Percentiles rank a stretch among this genome's conserved stretches.
Conservation (phyloP, 163 green algal genomes). For the Chloroidium sp. region DNA sequence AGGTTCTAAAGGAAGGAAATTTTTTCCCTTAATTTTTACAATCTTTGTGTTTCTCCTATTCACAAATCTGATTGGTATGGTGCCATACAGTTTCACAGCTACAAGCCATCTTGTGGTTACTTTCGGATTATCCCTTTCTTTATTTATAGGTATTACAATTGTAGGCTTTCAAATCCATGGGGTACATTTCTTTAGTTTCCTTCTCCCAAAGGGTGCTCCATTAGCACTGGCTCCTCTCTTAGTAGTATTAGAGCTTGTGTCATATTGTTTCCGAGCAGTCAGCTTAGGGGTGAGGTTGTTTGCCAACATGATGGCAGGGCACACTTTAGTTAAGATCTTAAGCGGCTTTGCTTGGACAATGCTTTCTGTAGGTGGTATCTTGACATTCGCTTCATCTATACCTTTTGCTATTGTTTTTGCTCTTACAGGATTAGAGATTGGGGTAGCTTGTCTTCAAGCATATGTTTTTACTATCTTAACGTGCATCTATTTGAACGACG, state of each 20-base stretch:
- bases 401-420: conserved; percentile 37
- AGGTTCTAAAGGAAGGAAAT: conserved; percentile 35
- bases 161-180: conserved; percentile 36
- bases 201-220: conserved; percentile 37
- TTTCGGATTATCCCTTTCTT: conserved; percentile 48
- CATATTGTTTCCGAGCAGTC: conserved; percentile 47
- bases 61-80: conserved; percentile 55
- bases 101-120: conserved; percentile 49
- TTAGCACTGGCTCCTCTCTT: conserved; percentile 32
- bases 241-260: conserved; percentile 47
- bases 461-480: conserved; percentile 33
- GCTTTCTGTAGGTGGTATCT: conserved; percentile 45
- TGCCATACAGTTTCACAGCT: conserved; percentile 52
- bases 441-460: conserved; percentile 27
- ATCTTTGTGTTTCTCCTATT: conserved; percentile 48
- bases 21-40: conserved; percentile 52
- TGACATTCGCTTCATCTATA: conserved; percentile 32
- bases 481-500: conserved; percentile 31
- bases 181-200: conserved; percentile 42
- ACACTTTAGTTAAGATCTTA: conserved; percentile 58
- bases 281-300: conserved; percentile 50
- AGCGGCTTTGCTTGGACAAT: conserved; percentile 61
- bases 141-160: conserved; percentile 52
- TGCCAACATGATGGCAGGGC: conserved; percentile 61
- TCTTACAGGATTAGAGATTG: conserved; percentile 26